phyloP scores from a whole-genome alignment of 352 stramenopile genomes.

The Phytophthora fragariae region DNA sequence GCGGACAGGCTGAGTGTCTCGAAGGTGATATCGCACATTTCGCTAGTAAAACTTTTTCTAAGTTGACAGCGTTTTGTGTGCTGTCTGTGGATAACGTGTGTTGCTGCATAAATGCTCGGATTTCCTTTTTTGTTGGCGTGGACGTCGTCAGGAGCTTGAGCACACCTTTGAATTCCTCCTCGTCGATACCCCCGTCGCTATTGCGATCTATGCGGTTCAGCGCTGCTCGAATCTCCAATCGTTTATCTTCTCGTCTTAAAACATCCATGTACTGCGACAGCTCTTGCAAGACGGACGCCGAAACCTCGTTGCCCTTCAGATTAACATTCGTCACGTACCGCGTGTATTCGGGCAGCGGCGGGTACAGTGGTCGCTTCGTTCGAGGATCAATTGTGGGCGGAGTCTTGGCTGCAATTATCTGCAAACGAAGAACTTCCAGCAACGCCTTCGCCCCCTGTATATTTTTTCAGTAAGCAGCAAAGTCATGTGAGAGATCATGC shows the following conservation, averaged over 20 bases:
- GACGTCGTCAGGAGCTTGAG: conserved; percentile 77
- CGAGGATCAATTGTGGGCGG: conserved; percentile 54
- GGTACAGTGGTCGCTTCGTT: conserved; percentile 59
- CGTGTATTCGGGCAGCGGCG: conserved; percentile 61
- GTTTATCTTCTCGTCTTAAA: conserved; percentile 77
- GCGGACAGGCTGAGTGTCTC: conserved; percentile 72
- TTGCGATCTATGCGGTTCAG: conserved; percentile 81
- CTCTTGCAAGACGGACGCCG: conserved; percentile 60
- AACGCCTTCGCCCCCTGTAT: conserved; percentile 73
- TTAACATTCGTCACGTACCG: conserved; percentile 79
- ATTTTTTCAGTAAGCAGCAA: conserved; percentile 1
- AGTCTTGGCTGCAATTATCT: conserved; percentile 80
- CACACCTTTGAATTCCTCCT: conserved; percentile 82
- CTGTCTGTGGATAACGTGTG: conserved; percentile 55
- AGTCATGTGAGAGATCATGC: neutral
- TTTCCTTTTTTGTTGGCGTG: conserved; percentile 82
- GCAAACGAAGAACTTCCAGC: conserved; percentile 78
- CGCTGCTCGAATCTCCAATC: conserved; percentile 77
- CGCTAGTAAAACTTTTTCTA: conserved; percentile 80
- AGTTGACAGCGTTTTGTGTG: conserved; percentile 57
- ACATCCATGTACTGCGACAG: conserved; percentile 82
- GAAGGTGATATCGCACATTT: conserved; percentile 76
- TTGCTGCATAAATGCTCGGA: conserved; percentile 70
- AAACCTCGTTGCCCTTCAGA: conserved; percentile 85
- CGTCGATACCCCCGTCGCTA: conserved; percentile 59